Percentiles rank a stretch among this genome's conserved stretches.
Evolutionary conservation across 345 rosid genomes (phyloP).

Genomic region (Noccaea bulbosa): DNA sequence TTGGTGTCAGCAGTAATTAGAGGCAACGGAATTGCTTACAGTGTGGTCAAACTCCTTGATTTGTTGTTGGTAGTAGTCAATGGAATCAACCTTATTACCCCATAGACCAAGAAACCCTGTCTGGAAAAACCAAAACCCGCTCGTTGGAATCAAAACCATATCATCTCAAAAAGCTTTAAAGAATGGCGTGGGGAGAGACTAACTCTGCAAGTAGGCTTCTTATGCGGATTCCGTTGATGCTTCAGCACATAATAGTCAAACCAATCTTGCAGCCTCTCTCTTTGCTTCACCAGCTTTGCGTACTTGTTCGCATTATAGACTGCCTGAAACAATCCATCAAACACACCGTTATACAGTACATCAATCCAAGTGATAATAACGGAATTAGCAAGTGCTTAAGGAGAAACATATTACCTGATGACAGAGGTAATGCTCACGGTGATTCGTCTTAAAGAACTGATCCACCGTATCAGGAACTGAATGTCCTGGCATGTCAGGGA

Average conservation of each 20-base stretch:
- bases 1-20: background rate
- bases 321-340: conserved; percentile 54
- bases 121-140: conserved; percentile 50
- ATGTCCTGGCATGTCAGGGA: conserved; percentile 64
- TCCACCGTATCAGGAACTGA: conserved; percentile 69
- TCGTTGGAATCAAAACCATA: conserved; percentile 23
- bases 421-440: conserved; percentile 85
- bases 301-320: conserved; percentile 83
- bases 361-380: conserved; percentile 10
- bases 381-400: background rate
- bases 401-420: conserved; percentile 63
- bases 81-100: conserved; percentile 78
- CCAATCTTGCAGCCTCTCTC: conserved; percentile 85
- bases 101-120: conserved; percentile 84
- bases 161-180: background rate
- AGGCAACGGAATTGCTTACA: conserved; percentile 50
- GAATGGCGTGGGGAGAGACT: conserved; percentile 18
- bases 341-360: background rate
- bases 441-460: conserved; percentile 79
- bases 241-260: conserved; percentile 82
- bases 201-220: conserved; percentile 81
- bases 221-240: conserved; percentile 78
- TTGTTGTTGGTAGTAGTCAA: conserved; percentile 76
- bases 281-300: conserved; percentile 70
- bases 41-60: conserved; percentile 59